phyloP scores from a whole-genome alignment of 169 alveolate species.

The Condylostoma magnum region DNA sequence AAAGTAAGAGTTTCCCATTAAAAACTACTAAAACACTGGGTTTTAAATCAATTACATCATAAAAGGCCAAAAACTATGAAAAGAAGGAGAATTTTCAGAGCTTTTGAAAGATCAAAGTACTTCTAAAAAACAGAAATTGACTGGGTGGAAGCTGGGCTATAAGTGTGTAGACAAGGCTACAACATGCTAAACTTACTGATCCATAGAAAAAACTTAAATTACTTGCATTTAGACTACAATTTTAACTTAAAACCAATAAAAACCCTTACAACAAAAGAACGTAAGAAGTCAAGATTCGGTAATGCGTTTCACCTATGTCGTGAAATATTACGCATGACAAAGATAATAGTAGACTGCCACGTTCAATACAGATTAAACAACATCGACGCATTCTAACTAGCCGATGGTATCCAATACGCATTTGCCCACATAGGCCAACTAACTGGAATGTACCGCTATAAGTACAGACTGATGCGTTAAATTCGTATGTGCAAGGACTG shows the following conservation, averaged over 20 bases:
- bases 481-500: constrained; percentile 99
- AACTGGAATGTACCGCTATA: constrained; percentile 99
- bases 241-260: constrained; percentile 99
- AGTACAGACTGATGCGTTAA: constrained; percentile 99
- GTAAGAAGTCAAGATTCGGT: constrained; percentile 99
- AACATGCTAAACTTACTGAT: constrained; percentile 98
- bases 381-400: constrained; percentile 99
- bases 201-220: constrained; percentile 98
- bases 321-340: constrained; percentile 97
- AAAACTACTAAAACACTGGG: constrained; percentile 98
- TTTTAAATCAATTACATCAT: constrained; percentile 93
- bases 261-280: constrained; percentile 99
- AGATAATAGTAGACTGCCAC: constrained; percentile 98
- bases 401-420: constrained; percentile 99
- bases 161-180: constrained; percentile 99
- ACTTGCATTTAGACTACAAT: constrained; percentile 99
- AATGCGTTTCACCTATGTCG: constrained; percentile 99
- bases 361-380: constrained; percentile 98
- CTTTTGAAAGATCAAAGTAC: constrained; percentile 96
- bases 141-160: constrained; percentile 99
- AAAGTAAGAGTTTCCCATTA: constrained; percentile 98
- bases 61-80: constrained; percentile 93
- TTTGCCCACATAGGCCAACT: constrained; percentile 99
- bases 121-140: constrained; percentile 98
- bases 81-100: constrained; percentile 92